Evolutionary conservation across 306 rosid species (phyloP), one percentile per base, ranked within the genome.

Genomic region (Ormosia emarginata): DNA sequence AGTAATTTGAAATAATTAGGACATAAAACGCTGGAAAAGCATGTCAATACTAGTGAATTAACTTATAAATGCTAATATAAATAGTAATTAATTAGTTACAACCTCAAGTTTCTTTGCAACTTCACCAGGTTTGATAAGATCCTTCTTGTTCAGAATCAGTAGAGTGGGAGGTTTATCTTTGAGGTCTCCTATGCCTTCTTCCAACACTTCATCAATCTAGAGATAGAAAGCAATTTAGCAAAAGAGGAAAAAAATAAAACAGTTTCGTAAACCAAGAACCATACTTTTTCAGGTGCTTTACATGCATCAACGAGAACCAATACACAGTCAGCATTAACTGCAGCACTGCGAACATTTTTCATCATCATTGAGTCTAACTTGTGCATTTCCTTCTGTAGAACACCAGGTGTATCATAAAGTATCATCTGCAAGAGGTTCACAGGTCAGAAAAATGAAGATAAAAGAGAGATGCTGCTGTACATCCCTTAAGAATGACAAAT

Each of bases 341-440:
- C 89, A 53, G 99, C 99, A 3, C 89, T 88, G 85, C 96, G 95
- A 70, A 95, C 99, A 74, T 95, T 95, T 82, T 90, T 91, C 99
- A 95, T 95, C 99, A 95, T 95, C 99, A 95, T 91, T 11, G 97
- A 82, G 77, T 95, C 99, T 82, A 95, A 85, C 88, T 86, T 91
- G 89, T 93, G 99, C 93, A 89, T 91, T 86, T 91, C 89, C 92
- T 95, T 94, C 89, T 92, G 91, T 24, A 95, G 86, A 15, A 95
- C 94, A 81, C 99, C 99, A 18, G 98, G 98, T 14, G 99, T 95
- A 81, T 95, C 99, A 84, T 92, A 93, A 81, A 95, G 99, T 76
- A 95, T 55, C 94, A 92, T 89, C 98, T 95, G 91, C 83, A 87
- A 77, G 75, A 72, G 75, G 79, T 36, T 65, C 61, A 55, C 43